Evolutionary conservation across 2,329 filamentous ascomycete species (phyloP), one percentile per base, ranked within the genome.

Genomic region (Capronia americana): DNA sequence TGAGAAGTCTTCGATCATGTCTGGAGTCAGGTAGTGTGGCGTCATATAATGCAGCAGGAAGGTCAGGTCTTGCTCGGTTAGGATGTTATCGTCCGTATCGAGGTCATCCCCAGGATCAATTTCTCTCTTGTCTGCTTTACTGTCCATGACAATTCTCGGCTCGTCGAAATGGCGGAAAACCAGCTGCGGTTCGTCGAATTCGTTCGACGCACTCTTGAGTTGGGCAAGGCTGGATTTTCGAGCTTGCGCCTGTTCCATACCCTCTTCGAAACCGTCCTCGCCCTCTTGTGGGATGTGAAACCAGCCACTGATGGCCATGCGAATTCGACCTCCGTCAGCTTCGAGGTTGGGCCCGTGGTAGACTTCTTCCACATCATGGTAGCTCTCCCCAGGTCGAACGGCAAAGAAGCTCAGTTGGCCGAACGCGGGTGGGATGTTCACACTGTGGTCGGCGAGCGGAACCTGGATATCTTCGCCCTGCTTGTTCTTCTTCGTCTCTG

Each of bases 271-370:
- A 51, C 95, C 95, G 28, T 96, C 92, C 78, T 99, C 95, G 63
- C 94, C 94, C 72, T 91, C 81, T 79, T 99, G 95, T 0, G 95
- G 95, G 70, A 99, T 98, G 79, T 99, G 95, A 78, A 96, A 99
- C 95, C 95, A 99, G 60, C 95, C 95, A 76, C 92, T 97, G 75
- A 99, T 97, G 58, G 95, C 95, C 94, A 99, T 98, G 72, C 95
- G 89, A 57, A 97, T 88, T 8, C 79, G 76, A 67, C 75, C 85
- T 77, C 84, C 87, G 76, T 84, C 85, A 62, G 88, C 85, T 79
- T 87, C 86, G 73, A 82, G 85, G 76, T 82, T 83, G 66, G 76
- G 84, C 70, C 81, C 83, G 74, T 91, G 88, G 80, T 97, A 98
- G 4, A 99, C 95, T 80, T 99, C 95, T 80, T 98, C 94, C 63